Evolutionary conservation across 768 basidiomycete species (phyloP), one percentile per base, ranked within the genome.

Genomic region (Suillus lakei): DNA sequence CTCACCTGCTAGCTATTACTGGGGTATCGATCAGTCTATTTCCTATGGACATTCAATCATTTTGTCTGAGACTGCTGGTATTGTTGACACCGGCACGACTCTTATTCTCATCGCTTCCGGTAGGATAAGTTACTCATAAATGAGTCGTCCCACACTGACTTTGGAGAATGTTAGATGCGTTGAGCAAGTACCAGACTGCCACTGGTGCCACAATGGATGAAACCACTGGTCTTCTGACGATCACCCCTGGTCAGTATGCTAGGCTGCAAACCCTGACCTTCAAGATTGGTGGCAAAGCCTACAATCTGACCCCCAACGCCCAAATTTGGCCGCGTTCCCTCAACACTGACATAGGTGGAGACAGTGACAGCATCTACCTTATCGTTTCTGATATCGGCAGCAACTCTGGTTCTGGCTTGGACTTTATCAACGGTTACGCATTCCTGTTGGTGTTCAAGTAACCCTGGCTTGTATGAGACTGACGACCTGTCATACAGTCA

Each of bases 301-400:
- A 78, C 56, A 62, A 56, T 28, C 67, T 77, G 12, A 64, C 60
- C 2, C 66, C 72, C 6, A 75, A 77, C 41, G 77, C 72, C 5
- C 78, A 79, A 60, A 77, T 77, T 63, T 79, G 77, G 75, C 78
- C 78, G 2, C 74, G 73, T 51, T 71, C 72, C 16, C 68, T 79
- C 53, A 77, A 78, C 68, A 34, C 64, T 15, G 64, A 26, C 23
- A 65, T 79, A 34, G 78, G 77, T 8, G 78, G 77, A 4, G 65
- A 9, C 23, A 26, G 71, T 6, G n/a, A 51, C 10, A 39, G 38
- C 28, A 76, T 78, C 21, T 77, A 77, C 61, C 76, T 79, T 26
- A 41, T 78, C 54, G 68, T 79, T 32, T 9, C 38, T 36, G 73
- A 76, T 61, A 48, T 76, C 8, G 73, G 70, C 0, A 61, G 7